Evolutionary conservation across 2,329 filamentous ascomycete genomes (phyloP).

Genomic region (Calonectria multiphialidica): DNA sequence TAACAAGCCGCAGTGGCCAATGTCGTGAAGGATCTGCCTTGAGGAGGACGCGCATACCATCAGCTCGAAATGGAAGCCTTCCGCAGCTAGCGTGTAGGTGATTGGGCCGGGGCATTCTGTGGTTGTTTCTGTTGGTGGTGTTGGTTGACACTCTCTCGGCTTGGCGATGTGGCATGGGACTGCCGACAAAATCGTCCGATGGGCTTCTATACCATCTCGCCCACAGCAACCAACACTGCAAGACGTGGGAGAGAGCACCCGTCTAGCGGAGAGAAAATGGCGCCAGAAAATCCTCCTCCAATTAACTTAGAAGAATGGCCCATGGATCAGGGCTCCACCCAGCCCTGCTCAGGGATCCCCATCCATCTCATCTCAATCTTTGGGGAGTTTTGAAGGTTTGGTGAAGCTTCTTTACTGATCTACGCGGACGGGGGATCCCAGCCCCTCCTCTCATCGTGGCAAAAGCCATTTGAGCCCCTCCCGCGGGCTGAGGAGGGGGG

Average conservation of each 20-base stretch:
- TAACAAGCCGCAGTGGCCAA: background rate
- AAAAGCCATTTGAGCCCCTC: background rate
- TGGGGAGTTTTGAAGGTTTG: conserved; percentile 9
- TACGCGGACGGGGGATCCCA: background rate
- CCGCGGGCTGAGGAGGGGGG: background rate
- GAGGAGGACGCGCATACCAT: background rate
- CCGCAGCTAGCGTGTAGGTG: background rate
- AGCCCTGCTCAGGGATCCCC: conserved; percentile 6
- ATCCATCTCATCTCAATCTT: conserved; percentile 23
- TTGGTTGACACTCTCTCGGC: background rate
- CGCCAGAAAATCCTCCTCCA: conserved; percentile 3
- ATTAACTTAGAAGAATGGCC: background rate
- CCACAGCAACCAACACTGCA: background rate
- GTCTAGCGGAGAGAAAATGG: background rate
- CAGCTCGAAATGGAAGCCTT: background rate
- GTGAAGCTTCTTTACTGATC: conserved; percentile 8
- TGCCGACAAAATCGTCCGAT: conserved; percentile 13
- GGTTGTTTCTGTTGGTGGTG: background rate
- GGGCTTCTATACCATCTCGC: background rate
- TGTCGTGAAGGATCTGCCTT: background rate
- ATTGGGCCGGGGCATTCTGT: background rate
- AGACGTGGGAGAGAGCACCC: background rate
- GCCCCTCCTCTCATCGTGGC: background rate
- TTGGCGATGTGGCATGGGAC: conserved; percentile 6
- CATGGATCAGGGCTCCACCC: conserved; percentile 3